phyloP scores from a whole-genome alignment of 2,329 filamentous ascomycete species.

The Fusarium subtropicale region DNA sequence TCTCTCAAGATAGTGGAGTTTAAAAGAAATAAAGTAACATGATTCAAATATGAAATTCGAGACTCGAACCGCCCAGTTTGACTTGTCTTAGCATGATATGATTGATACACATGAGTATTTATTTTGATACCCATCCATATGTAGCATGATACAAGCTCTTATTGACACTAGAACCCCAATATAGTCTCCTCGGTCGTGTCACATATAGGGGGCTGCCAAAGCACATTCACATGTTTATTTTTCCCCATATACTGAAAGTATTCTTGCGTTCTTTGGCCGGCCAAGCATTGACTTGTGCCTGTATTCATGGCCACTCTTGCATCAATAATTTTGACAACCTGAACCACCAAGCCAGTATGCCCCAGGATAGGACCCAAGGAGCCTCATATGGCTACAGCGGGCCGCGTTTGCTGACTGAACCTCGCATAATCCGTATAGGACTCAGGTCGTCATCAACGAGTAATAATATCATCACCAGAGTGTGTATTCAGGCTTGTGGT shows the following conservation, averaged over 20 bases:
- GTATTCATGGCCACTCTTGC: not conserved
- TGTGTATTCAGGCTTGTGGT: not conserved
- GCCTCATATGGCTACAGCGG: not conserved
- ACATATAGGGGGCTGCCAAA: not conserved
- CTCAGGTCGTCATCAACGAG: not conserved
- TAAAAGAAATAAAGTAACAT: conserved; percentile 29
- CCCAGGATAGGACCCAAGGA: not conserved
- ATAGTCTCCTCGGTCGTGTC: not conserved
- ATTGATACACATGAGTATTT: not conserved
- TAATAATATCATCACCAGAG: not conserved
- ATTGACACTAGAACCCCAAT: not conserved
- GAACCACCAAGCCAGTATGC: not conserved
- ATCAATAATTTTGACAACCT: not conserved
- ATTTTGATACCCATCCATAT: not conserved
- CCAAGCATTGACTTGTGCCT: not conserved
- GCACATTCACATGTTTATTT: not conserved
- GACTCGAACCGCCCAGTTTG: not conserved
- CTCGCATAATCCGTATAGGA: not conserved
- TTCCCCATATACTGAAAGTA: not conserved
- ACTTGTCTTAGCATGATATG: not conserved
- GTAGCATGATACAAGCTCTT: not conserved
- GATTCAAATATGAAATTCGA: not conserved
- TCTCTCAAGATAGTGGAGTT: conserved; percentile 25
- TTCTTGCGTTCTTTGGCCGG: not conserved
- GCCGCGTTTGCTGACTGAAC: not conserved